These are phyloP conservation scores for Physaria fendleri DNA, from an alignment of 345 rosid genomes.

Conservation along the genomic window DNA sequence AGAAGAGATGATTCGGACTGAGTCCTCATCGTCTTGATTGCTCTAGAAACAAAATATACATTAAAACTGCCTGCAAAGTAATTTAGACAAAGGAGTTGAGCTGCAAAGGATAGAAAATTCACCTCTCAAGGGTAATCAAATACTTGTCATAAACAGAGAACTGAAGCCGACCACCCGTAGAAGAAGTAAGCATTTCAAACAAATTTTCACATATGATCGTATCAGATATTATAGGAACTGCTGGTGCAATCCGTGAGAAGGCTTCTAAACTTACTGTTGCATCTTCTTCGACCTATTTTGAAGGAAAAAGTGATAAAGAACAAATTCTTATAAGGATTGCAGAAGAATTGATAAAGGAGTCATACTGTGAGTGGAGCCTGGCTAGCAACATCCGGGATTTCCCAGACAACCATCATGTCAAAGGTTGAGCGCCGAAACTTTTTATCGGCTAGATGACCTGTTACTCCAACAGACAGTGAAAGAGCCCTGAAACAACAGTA, in stretches of 20 bases:
- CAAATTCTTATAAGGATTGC: neutral
- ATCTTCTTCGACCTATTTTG: conserved; percentile 61
- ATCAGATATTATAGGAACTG: conserved; percentile 77
- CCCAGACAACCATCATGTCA: conserved; percentile 99
- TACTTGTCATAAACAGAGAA: conserved; percentile 79
- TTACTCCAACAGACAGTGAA: conserved; percentile 52
- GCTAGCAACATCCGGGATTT: conserved; percentile 62
- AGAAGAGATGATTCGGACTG: no score
- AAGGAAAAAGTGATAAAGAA: conserved; percentile 7
- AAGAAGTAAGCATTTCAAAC: conserved; percentile 64
- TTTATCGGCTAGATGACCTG: conserved; percentile 72
- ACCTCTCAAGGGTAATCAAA: conserved; percentile 73
- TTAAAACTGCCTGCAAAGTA: no score
- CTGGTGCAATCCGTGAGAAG: conserved; percentile 84
- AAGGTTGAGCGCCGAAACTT: conserved; percentile 74
- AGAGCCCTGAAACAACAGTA: conserved; percentile 89
- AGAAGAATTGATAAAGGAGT: neutral
- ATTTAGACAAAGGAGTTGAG: no score
- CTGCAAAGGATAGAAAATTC: neutral
- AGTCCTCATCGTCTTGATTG: no score
- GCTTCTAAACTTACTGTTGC: conserved; percentile 78
- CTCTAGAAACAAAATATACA: no score
- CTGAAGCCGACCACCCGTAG: conserved; percentile 66
- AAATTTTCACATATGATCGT: conserved; percentile 79
- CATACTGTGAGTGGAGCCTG: conserved; percentile 54